Conservation (phyloP, 805 yeast species). For the Grigorovia humatica region DNA sequence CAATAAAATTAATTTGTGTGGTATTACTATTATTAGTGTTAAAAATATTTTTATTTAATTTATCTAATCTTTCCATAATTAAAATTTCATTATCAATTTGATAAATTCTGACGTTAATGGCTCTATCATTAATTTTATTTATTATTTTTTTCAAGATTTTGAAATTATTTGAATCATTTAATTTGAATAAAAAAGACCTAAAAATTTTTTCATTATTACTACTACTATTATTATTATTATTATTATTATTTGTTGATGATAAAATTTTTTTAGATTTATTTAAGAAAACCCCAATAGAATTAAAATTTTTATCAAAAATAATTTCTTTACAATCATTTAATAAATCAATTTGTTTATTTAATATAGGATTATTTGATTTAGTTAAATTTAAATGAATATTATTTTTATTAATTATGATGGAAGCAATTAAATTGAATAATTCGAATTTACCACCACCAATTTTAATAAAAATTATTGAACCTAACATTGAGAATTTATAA, state of each 20-base stretch:
- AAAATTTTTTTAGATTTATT: slow-evolving; percentile 5
- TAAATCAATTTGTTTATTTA: slow-evolving; percentile 11
- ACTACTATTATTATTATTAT: background rate
- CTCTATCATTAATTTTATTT: background rate
- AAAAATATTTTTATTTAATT: too few relatives aligned
- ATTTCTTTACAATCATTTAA: slow-evolving; percentile 12
- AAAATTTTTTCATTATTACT: background rate
- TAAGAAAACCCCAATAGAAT: slow-evolving; percentile 13
- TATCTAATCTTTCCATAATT: background rate
- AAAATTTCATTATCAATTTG: background rate
- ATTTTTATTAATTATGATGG: slow-evolving; percentile 7
- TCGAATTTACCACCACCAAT: slow-evolving; percentile 1
- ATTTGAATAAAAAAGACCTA: slow-evolving; percentile 5
- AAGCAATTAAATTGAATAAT: slow-evolving; percentile 6
- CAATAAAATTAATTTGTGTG: background rate
- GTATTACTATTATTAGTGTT: too few relatives aligned
- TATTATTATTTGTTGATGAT: background rate
- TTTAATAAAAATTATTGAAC: slow-evolving; percentile 7
- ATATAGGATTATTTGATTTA: slow-evolving; percentile 7
- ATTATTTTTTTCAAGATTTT: too few relatives aligned
- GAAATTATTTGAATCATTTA: background rate
- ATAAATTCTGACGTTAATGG: background rate
- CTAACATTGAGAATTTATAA: slow-evolving; percentile 2
- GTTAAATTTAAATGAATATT: slow-evolving; percentile 11
- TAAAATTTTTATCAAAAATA: slow-evolving; percentile 9